Conservation (phyloP, 2,329 filamentous ascomycete species). For the Colletotrichum sp. region DNA sequence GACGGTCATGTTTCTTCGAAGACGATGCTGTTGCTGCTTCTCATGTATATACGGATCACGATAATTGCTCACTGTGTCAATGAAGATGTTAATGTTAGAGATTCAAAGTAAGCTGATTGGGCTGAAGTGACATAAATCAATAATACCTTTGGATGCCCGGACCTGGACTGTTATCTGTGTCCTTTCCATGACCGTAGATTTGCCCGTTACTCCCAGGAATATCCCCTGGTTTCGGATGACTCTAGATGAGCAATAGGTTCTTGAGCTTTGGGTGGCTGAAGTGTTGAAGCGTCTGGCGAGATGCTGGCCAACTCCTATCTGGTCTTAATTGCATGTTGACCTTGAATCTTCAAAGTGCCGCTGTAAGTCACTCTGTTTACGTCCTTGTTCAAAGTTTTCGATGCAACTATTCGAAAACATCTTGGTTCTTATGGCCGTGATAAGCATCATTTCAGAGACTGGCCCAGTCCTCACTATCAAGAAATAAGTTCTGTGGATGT, state of each 20-base stretch:
- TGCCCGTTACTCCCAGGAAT: no score
- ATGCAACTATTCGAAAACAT: neutral
- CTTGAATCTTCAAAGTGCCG: neutral
- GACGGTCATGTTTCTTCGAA: neutral
- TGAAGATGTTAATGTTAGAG: neutral
- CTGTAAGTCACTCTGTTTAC: neutral
- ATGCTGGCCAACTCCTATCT: neutral
- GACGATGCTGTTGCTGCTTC: neutral
- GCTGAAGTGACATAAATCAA: neutral
- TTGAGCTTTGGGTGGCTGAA: neutral
- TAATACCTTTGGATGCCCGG: neutral
- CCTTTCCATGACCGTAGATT: no score
- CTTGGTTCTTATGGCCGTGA: neutral
- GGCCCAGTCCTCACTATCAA: no score
- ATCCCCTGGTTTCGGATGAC: accelerated
- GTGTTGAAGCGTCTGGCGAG: neutral
- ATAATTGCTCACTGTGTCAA: neutral
- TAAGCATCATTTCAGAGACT: neutral
- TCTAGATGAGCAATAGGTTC: neutral
- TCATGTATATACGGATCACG: neutral
- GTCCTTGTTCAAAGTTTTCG: neutral
- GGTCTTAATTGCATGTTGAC: neutral
- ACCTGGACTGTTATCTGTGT: no score
- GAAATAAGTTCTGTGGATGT: neutral
- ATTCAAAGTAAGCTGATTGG: neutral